Percentiles rank a stretch among this genome's conserved stretches.
These are phyloP conservation scores for Rhododendron henanense DNA, from an alignment of 148 eudicot genomes.

Conservation along the genomic window DNA sequence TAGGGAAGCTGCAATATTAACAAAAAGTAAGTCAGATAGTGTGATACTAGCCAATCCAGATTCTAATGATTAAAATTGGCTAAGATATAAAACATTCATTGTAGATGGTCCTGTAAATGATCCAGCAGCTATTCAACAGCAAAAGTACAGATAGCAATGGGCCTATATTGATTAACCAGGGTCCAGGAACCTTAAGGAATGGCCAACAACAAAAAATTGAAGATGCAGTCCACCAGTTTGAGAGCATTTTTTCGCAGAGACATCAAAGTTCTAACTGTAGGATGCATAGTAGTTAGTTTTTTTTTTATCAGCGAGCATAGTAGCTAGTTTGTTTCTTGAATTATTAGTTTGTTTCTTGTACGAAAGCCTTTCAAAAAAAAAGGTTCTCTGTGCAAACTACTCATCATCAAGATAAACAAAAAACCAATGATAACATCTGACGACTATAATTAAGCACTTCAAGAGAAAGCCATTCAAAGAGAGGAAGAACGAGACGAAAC, in stretches of 20 bases:
- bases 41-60: neutral
- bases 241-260: neutral
- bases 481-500: slow-evolving; percentile 10
- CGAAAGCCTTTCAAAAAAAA: neutral
- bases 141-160: neutral
- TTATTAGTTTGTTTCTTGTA: neutral
- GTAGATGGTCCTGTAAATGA: neutral
- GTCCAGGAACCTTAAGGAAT: neutral
- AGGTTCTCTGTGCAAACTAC: neutral
- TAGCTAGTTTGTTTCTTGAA: neutral
- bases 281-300: neutral
- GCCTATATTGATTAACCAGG: neutral
- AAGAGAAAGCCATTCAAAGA: neutral
- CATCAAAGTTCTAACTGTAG: no score
- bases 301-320: neutral
- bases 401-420: neutral
- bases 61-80: neutral
- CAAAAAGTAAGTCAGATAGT: neutral
- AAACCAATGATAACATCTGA: neutral
- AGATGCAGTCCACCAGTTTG: neutral
- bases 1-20: slow-evolving; percentile 70
- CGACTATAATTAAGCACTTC: neutral
- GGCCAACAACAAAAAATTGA: neutral
- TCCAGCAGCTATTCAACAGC: neutral
- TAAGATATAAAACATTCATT: neutral